Percentiles rank a stretch among this genome's conserved stretches.
Conservation (phyloP, 805 yeast species). For the Martiniozyma abietophila region DNA sequence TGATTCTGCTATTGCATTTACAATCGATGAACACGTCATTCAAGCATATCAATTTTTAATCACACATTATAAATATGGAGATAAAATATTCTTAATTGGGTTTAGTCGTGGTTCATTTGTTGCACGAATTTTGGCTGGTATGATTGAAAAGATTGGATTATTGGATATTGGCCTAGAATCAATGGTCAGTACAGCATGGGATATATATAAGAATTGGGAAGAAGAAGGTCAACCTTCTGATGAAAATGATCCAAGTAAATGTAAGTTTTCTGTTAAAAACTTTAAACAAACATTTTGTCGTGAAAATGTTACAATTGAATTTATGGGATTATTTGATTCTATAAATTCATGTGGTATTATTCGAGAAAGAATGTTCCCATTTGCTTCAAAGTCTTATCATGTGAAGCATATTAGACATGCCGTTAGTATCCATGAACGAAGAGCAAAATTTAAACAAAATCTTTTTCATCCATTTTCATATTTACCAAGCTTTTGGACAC, state of each 20-base stretch:
- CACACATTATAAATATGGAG: constrained; percentile 39
- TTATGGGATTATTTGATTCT: constrained; percentile 64
- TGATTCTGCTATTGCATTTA: constrained; percentile 36
- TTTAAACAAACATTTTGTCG: constrained; percentile 46
- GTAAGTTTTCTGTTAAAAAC: constrained; percentile 40
- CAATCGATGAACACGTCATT: constrained; percentile 47
- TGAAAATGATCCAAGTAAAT: constrained; percentile 23
- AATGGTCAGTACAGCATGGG: constrained; percentile 54
- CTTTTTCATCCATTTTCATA: constrained; percentile 38
- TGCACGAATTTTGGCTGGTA: constrained; percentile 55
- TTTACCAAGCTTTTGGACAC: constrained; percentile 18
- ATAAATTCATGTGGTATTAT: constrained; percentile 58
- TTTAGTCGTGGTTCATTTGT: constrained; percentile 57
- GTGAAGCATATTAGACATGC: constrained; percentile 61
- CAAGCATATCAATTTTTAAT: constrained; percentile 48
- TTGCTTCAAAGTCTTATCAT: constrained; percentile 37
- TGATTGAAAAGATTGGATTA: constrained; percentile 58
- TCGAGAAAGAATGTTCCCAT: constrained; percentile 51
- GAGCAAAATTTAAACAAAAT: constrained; percentile 54
- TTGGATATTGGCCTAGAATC: constrained; percentile 46
- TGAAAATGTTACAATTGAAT: constrained; percentile 35
- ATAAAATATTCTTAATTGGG: constrained; percentile 48
- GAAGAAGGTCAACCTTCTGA: constrained; percentile 44
- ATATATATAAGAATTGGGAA: constrained; percentile 51
- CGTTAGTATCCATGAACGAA: constrained; percentile 55